Evolutionary conservation across 352 stramenopile genomes (phyloP).

Genomic region (Globisporangium spinosum): DNA sequence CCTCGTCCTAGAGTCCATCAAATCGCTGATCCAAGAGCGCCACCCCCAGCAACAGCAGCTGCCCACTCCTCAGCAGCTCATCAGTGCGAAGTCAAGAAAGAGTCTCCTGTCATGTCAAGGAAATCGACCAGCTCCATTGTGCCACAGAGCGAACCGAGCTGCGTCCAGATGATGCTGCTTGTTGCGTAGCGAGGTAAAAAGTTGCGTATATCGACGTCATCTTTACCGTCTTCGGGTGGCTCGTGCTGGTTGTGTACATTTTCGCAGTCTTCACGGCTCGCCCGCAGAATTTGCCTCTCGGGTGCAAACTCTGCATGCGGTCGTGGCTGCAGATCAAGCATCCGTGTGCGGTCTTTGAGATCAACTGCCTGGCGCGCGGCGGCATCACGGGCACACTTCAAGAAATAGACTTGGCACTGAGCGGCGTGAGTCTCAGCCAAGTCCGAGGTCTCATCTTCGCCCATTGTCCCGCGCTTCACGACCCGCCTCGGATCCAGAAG

Average conservation of each 20-base stretch:
- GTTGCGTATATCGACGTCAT: not conserved
- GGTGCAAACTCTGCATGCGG: constrained; percentile 9
- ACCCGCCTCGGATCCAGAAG: not conserved
- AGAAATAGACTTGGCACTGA: constrained; percentile 3
- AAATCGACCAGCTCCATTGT: not conserved
- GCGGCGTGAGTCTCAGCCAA: not conserved
- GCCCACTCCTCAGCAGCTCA: not conserved
- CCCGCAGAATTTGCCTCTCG: not conserved
- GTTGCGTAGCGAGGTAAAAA: not conserved
- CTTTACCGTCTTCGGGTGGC: not conserved
- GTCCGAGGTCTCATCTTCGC: constrained; percentile 3
- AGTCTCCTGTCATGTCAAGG: not conserved
- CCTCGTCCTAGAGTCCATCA: constrained; percentile 8
- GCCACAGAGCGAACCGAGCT: not conserved
- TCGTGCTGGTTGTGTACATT: constrained; percentile 3
- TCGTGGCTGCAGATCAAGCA: constrained; percentile 5
- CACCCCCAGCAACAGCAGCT: not conserved
- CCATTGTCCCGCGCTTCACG: constrained; percentile 3
- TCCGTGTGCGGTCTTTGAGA: constrained; percentile 3
- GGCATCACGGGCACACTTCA: not conserved
- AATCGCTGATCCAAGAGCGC: constrained; percentile 7
- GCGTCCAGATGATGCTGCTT: constrained; percentile 2
- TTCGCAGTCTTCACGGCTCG: not conserved
- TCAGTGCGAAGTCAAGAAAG: not conserved
- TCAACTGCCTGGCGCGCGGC: constrained; percentile 2